Percentiles rank a stretch among this genome's conserved stretches.
These are phyloP conservation scores for Saururus chinensis DNA, from an alignment of 164 flowering plant genomes.

Conservation along the genomic window DNA sequence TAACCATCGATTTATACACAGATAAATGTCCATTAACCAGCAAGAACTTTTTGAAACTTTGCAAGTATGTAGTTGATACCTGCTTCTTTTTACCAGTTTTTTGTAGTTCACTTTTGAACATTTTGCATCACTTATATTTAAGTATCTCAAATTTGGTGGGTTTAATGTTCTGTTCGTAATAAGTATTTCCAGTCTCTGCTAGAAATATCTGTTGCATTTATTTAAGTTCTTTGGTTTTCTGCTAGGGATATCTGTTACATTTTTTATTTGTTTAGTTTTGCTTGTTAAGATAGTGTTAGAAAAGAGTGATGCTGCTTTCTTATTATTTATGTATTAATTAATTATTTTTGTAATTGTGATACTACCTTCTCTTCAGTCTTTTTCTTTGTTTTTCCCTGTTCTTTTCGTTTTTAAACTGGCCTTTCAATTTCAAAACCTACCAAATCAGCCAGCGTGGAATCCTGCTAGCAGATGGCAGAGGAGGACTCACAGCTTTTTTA, in stretches of 20 bases:
- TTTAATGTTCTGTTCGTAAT: not conserved
- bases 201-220: not conserved
- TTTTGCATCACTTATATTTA: no score
- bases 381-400: no score
- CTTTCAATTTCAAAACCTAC: no score
- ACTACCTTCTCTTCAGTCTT: no score
- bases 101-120: not conserved
- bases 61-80: slow-evolving; percentile 45
- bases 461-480: no score
- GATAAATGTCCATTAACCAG: slow-evolving; percentile 81
- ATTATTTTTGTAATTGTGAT: no score
- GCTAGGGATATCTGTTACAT: not conserved
- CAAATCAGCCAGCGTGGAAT: no score
- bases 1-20: slow-evolving; percentile 61
- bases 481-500: no score
- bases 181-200: not conserved
- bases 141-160: not conserved
- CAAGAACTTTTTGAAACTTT: slow-evolving; percentile 92
- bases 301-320: not conserved
- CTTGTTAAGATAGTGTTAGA: not conserved
- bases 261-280: no score
- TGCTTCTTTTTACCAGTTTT: not conserved
- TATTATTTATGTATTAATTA: no score
- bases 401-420: no score
- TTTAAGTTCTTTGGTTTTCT: not conserved